These are phyloP conservation scores for Calonectria henricotiae DNA, from an alignment of 2,329 filamentous ascomycete genomes.

Conservation along the genomic window DNA sequence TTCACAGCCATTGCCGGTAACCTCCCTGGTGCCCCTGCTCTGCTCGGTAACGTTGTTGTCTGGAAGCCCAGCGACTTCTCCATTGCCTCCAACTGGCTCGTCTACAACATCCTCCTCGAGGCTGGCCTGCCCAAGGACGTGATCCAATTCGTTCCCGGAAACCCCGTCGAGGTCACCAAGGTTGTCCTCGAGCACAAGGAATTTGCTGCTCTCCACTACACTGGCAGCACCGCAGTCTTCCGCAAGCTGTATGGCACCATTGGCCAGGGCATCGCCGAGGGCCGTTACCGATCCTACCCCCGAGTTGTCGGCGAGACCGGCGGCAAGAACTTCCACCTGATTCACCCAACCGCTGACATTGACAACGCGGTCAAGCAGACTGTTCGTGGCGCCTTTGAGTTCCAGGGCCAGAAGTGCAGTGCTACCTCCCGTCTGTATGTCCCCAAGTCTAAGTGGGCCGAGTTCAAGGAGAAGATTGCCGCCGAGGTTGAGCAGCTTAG, in stretches of 20 bases:
- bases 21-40: slow-evolving; percentile 84
- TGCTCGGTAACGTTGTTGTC: slow-evolving; percentile 94
- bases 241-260: slow-evolving; percentile 90
- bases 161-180: slow-evolving; percentile 87
- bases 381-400: slow-evolving; percentile 90
- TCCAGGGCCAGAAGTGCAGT: slow-evolving; percentile 92
- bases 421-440: slow-evolving; percentile 88
- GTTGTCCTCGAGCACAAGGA: slow-evolving; percentile 82
- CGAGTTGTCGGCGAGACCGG: slow-evolving; percentile 93
- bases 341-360: slow-evolving; percentile 84
- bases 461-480: slow-evolving; percentile 78
- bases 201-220: slow-evolving; percentile 95
- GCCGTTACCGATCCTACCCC: slow-evolving; percentile 88
- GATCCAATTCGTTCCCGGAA: slow-evolving; percentile 93
- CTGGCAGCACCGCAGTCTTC: slow-evolving; percentile 93
- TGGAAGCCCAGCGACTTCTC: slow-evolving; percentile 97
- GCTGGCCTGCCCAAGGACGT: slow-evolving; percentile 91
- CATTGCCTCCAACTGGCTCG: slow-evolving; percentile 91
- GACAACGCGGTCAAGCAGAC: slow-evolving; percentile 87
- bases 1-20: slow-evolving; percentile 97
- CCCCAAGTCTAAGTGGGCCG: slow-evolving; percentile 80
- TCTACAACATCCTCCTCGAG: slow-evolving; percentile 92
- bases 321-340: slow-evolving; percentile 93
- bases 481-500: slow-evolving; percentile 80
- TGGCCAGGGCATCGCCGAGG: slow-evolving; percentile 84